These are phyloP conservation scores for Penicillium hordei DNA, from an alignment of 2,329 filamentous ascomycete species.

Conservation along the genomic window DNA sequence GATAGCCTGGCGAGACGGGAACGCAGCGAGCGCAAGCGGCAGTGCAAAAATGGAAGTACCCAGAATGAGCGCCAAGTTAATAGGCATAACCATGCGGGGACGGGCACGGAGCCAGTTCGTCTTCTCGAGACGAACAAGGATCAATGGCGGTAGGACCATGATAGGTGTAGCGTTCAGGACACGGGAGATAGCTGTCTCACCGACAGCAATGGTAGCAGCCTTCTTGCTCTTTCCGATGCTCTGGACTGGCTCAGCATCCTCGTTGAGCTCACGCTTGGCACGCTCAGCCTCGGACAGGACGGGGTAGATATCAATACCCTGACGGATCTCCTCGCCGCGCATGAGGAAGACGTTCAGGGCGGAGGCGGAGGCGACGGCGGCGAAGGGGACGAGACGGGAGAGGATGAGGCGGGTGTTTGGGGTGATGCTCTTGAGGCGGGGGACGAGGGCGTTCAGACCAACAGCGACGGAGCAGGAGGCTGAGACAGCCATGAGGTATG, in stretches of 20 bases:
- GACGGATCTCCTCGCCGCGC: constrained; percentile 91
- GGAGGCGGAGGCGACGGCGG: constrained; percentile 87
- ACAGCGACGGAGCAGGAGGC: constrained; percentile 93
- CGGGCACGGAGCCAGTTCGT: constrained; percentile 76
- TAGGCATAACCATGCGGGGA: constrained; percentile 72
- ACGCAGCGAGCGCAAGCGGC: constrained; percentile 84
- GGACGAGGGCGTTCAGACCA: constrained; percentile 86
- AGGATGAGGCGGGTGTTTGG: constrained; percentile 75
- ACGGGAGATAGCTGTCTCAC: constrained; percentile 86
- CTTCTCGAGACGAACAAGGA: constrained; percentile 81
- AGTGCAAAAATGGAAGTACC: constrained; percentile 84
- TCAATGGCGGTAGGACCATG: constrained; percentile 90
- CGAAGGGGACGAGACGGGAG: constrained; percentile 88
- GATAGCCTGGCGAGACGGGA: constrained; percentile 86
- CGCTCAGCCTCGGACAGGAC: constrained; percentile 71
- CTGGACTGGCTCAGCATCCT: constrained; percentile 54
- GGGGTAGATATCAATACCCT: constrained; percentile 89
- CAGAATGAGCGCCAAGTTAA: constrained; percentile 86
- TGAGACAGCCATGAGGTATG: constrained; percentile 86
- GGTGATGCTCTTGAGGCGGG: constrained; percentile 73
- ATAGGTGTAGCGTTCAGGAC: constrained; percentile 94
- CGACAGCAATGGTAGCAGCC: constrained; percentile 84
- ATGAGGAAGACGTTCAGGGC: constrained; percentile 96
- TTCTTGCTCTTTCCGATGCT: constrained; percentile 83
- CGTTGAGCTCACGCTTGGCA: constrained; percentile 62